Evolutionary conservation across 2,329 filamentous ascomycete species (phyloP).

Genomic region (Neoscytalidium dimidiatum): DNA sequence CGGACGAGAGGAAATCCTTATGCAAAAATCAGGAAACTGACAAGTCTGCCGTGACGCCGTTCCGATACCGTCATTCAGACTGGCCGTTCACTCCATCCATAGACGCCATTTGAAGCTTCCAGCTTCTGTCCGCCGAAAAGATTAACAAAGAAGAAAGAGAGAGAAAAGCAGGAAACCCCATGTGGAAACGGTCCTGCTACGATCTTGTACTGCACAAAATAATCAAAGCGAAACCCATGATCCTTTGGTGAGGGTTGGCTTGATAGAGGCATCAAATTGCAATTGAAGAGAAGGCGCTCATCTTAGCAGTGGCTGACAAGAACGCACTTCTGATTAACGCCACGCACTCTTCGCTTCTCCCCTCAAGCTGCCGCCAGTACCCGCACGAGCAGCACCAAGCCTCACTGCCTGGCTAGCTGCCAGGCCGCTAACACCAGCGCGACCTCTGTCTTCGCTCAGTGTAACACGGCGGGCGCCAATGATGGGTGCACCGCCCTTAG

Average conservation of each 20-base stretch:
- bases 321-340: constrained; percentile 5
- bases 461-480: constrained; percentile 39
- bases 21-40: too few species aligned
- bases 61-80: neutral
- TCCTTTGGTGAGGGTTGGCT: neutral
- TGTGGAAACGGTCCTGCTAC: neutral
- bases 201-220: neutral
- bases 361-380: constrained; percentile 17
- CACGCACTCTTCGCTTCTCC: constrained; percentile 21
- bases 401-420: constrained; percentile 33
- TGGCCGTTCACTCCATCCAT: neutral
- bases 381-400: constrained; percentile 22
- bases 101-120: neutral
- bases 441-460: constrained; percentile 31
- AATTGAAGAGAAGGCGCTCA: neutral
- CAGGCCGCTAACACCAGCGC: constrained; percentile 28
- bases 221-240: neutral
- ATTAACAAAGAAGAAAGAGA: neutral
- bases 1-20: too few species aligned
- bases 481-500: constrained; percentile 58
- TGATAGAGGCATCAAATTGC: neutral
- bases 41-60: neutral
- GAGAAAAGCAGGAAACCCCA: neutral
- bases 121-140: neutral
- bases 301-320: neutral